Evolutionary conservation across 345 rosid genomes (phyloP), one percentile per base, ranked within the genome.

Genomic region (Populus ilicifolia): DNA sequence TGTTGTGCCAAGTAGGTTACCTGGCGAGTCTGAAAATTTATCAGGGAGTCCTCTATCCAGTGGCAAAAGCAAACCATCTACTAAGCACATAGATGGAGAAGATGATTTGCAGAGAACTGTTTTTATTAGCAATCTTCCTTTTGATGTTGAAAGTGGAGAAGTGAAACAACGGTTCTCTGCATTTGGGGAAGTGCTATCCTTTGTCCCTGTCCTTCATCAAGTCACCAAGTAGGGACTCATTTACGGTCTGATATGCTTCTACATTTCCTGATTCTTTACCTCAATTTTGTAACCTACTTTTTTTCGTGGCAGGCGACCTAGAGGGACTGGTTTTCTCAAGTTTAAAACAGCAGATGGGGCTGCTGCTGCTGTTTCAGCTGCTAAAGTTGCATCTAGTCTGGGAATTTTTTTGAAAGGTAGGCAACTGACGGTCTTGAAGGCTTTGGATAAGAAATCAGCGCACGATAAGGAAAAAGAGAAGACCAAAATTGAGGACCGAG

Each of bases 261-360:
- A 14, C 72, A 52, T 63, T 54, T 73, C 61, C 7, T 68, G 0
- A 46, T 71, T 66, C 70, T 66, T 56, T 20, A 72, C 48, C 48
- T 33, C 39, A 13, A 52, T 39, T 71, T 27, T 17, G 70, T 48
- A 61, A 72, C 64, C 65, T 72, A 17, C 66, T 75, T 69, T 13
- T 84, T 74, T 69, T 69, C 41, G 65, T 87, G 85, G 82, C 92
- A 95, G 98, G 84, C 86, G 98, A 78, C 97, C 99, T 2, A 87
- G 79, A 79, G 99, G 99, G 66, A 90, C 97, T 21, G 99, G 93
- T 68, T 93, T 95, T 79, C 93, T 95, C 85, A 92, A 88, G 85
- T 95, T 95, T 79, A 90, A 90, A 85, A 82, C 89, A 72, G 52
- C 62, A 76, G 99, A 93, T 67, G 92, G 92, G 52, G 92, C 89